Base-by-base conservation (phyloP, 331 rosid genomes). In the Quercus tomentella region DNA sequence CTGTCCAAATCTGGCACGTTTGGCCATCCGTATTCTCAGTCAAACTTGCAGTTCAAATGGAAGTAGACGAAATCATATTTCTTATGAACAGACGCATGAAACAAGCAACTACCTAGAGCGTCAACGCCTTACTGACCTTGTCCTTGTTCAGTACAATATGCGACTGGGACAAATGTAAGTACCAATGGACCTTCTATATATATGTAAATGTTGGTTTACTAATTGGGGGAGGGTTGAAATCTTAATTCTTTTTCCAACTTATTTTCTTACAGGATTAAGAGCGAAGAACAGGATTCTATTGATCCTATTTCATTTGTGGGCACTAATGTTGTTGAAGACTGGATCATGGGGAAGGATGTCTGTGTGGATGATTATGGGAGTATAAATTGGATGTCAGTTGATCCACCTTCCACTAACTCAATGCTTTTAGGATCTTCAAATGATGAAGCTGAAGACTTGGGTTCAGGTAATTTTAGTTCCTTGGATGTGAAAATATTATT, bases 1-100 rank as follows among this genome's bases (percentile, higher is more conserved):
- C 72, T 94, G 97, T 86, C 97, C 97, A 23, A 91, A 89, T 86
- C 85, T 94, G 85, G 86, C 97, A 3, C 94, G 92, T 71, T 73
- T 94, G 77, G 97, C 97, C 20, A 84, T 89, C 76, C 94, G 88
- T 21, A 87, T 94, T 86, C 98, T 94, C 84, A 89, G 97, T 75
- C 98, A 92, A 83, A 91, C 97, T 67, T 92, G 94, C 86, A 82
- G 93, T 76, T 78, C 75, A 28, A 51, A 81, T 77, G 76, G 82
- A 49, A 85, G 85, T 78, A 89, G 85, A 86, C 86, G 78, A 82
- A 92, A 84, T 76, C 84, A 82, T 74, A 79, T 82, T 86, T 89
- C 83, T 81, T 80, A 84, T 28, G 93, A 89, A 74, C 92, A 89
- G 78, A 76, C 80, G 66, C 76, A 86, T 75, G 77, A 83, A 52